Evolutionary conservation across 139 green algal species (phyloP), one percentile per base, ranked within the genome.

Genomic region (Chlorella sp.): DNA sequence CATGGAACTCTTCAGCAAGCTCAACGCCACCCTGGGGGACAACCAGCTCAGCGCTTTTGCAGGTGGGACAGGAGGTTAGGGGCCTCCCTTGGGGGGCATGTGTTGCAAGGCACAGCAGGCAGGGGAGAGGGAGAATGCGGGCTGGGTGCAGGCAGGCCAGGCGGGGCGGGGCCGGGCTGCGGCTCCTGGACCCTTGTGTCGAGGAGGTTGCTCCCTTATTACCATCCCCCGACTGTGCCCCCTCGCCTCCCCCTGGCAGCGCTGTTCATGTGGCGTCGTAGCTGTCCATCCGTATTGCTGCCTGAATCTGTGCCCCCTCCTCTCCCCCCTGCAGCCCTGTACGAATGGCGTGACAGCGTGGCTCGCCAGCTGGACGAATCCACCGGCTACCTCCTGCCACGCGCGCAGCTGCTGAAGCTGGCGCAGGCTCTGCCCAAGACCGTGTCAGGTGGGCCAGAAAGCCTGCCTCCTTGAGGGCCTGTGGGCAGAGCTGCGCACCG

Each of bases 321-420:
- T 80, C 0, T 18, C 32, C 21, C 57, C 2, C 37, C 71, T 77
- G 77, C 86, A 89, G 92, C 88, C 34, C 71, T 93, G 37, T 93
- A 92, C 53, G 76, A 77, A 22, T 99, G 97, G 97, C 93, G 97
- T 0, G 96, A 99, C 88, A 53, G 32, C 1, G 86, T 95, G 24
- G 94, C 94, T 2, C 93, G 97, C 2, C 64, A 89, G 37, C 68
- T 93, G 77, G 97, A 99, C 85, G 97, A 99, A 91, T 95, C 93
- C 91, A 83, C 88, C 18, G 96, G 96, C 77, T 99, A 97, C 86
- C 92, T 99, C 69, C 88, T 99, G 91, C 90, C 97, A 0, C 94
- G 95, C n/a, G 91, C 89, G 0, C 83, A 96, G 71, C 94, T 99
- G 81, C 48, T 97, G 16, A 90, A 89, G 64, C 89, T 99, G 53